Evolutionary conservation across 1,284 basidiomycete genomes (phyloP).

Genomic region (Cystobasidium slooffiae): DNA sequence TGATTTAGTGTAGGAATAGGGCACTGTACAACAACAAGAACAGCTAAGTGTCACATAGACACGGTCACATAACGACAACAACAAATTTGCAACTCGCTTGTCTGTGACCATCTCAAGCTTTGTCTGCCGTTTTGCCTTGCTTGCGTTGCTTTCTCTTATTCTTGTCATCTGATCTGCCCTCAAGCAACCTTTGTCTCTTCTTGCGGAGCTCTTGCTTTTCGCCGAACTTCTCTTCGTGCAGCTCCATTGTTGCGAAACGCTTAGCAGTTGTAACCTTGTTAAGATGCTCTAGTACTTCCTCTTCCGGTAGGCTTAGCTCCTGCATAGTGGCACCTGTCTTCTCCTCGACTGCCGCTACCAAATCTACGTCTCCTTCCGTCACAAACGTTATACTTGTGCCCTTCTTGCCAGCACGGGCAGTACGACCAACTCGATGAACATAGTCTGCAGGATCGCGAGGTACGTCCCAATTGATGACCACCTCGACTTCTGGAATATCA

Average conservation of each 20-base stretch:
- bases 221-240: conserved; percentile 90
- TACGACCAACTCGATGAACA: conserved; percentile 71
- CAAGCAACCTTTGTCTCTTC: conserved; percentile 61
- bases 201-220: conserved; percentile 79
- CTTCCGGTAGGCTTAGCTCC: conserved; percentile 68
- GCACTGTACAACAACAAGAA: neutral
- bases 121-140: neutral
- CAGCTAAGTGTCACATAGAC: neutral
- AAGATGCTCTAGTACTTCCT: conserved; percentile 79
- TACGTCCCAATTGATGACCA: conserved; percentile 97
- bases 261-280: conserved; percentile 90
- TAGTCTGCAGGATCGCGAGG: conserved; percentile 76
- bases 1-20: neutral
- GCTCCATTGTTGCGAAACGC: conserved; percentile 78
- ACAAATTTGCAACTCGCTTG: neutral
- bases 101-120: neutral
- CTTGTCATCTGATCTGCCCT: conserved; percentile 16
- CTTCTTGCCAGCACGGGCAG: conserved; percentile 87
- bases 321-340: conserved; percentile 70
- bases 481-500: conserved; percentile 97
- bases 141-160: conserved; percentile 19
- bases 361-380: conserved; percentile 87
- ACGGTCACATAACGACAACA: neutral
- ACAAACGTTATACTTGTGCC: conserved; percentile 93
- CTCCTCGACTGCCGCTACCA: conserved; percentile 80